A percentile compares a stretch with the other conserved stretches of the same genome.
These are phyloP conservation scores for Parastagonospora avenae DNA, from an alignment of 2,329 filamentous ascomycete species.

Conservation along the genomic window DNA sequence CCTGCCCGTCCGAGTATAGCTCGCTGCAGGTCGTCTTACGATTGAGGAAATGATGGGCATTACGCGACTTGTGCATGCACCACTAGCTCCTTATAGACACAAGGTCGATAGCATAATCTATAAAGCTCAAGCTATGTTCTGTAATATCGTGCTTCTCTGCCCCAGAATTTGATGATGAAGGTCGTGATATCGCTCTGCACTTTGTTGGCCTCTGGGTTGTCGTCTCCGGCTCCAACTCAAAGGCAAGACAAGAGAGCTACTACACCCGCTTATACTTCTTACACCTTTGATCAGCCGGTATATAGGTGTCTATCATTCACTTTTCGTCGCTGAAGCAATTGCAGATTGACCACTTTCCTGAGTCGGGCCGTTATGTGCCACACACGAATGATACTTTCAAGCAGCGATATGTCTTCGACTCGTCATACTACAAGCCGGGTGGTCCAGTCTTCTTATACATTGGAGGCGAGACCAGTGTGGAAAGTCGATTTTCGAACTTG, in stretches of 20 bases:
- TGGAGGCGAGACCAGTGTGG: conserved; percentile 52
- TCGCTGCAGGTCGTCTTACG: conserved; percentile 9
- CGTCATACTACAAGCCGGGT: conserved; percentile 59
- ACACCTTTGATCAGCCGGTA: conserved; percentile 34
- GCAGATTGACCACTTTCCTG: conserved; percentile 55
- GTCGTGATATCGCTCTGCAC: conserved; percentile 5
- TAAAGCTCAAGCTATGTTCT: background rate
- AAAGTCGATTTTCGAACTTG: conserved; percentile 46
- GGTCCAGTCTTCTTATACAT: conserved; percentile 59
- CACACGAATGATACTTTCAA: conserved; percentile 57
- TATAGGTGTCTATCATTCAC: background rate
- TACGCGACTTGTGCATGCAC: conserved; percentile 9
- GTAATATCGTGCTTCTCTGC: background rate
- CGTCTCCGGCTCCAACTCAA: conserved; percentile 3
- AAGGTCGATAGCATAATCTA: background rate
- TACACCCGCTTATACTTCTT: conserved; percentile 22
- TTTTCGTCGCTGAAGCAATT: background rate
- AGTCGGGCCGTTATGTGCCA: conserved; percentile 47
- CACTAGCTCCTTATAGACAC: background rate
- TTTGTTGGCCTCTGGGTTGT: conserved; percentile 8
- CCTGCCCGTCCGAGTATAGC: conserved; percentile 18
- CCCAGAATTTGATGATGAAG: conserved; percentile 14
- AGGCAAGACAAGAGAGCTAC: conserved; percentile 19
- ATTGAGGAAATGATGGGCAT: conserved; percentile 6
- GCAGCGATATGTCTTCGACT: conserved; percentile 62